phyloP scores from a whole-genome alignment of 805 yeast genomes.

The Saturnispora ahearnii region DNA sequence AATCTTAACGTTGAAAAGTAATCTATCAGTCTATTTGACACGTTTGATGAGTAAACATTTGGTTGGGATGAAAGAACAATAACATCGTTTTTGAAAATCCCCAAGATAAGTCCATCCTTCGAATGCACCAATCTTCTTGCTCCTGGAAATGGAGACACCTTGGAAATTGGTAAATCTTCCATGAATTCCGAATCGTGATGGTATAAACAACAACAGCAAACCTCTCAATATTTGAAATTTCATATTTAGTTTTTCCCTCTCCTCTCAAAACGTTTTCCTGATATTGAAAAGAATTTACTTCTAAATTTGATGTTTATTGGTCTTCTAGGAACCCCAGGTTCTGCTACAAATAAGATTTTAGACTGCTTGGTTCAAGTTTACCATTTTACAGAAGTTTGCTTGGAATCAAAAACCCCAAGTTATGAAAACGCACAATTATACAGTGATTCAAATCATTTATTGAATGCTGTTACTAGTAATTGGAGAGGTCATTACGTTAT shows the following conservation, averaged over 20 bases:
- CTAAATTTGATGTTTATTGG: slow-evolving; percentile 52
- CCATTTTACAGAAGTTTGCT: not conserved
- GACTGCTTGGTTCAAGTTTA: not conserved
- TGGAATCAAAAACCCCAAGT: not conserved
- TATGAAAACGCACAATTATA: slow-evolving; percentile 21
- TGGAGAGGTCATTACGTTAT: slow-evolving; percentile 62
- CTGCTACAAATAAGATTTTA: slow-evolving; percentile 56
- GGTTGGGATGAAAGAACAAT: slow-evolving; percentile 8
- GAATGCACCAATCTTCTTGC: slow-evolving; percentile 7
- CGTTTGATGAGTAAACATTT: not conserved
- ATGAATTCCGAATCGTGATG: not conserved
- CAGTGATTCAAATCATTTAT: slow-evolving; percentile 26
- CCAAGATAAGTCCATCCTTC: slow-evolving; percentile 13
- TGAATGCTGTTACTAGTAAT: slow-evolving; percentile 52
- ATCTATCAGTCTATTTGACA: slow-evolving; percentile 7
- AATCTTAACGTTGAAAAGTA: slow-evolving; percentile 7
- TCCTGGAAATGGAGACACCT: slow-evolving; percentile 5
- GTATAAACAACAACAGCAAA: not conserved
- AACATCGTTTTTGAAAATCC: slow-evolving; percentile 10
- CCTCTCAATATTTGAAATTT: not conserved
- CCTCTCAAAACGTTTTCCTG: not conserved
- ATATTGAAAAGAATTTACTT: too few species aligned
- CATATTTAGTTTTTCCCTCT: not conserved
- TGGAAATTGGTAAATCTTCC: slow-evolving; percentile 9
- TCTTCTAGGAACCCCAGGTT: slow-evolving; percentile 54